Percentiles rank a stretch among this genome's conserved stretches.
These are phyloP conservation scores for Puccinia coronata DNA, from an alignment of 1,284 basidiomycete species.

Conservation along the genomic window DNA sequence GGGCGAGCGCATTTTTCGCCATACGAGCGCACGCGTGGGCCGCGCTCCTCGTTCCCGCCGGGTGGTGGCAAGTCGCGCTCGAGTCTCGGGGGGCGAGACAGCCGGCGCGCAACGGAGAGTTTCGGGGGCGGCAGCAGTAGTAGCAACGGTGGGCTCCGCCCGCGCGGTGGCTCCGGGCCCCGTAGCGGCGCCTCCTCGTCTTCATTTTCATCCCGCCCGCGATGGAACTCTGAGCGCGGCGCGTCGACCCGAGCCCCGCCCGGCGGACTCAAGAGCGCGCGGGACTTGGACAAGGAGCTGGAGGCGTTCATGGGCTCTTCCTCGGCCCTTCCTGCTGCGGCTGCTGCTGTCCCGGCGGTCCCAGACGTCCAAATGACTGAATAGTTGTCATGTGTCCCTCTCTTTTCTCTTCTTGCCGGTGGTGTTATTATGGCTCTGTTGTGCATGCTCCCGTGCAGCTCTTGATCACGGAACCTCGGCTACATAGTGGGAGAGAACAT, in stretches of 20 bases:
- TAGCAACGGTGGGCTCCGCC: not conserved
- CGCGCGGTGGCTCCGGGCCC: too few relatives aligned
- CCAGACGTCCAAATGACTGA: conserved; percentile 39
- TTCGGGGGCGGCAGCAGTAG: not conserved
- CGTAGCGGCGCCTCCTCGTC: too few relatives aligned
- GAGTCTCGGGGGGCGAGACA: not conserved
- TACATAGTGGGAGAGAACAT: too few relatives aligned
- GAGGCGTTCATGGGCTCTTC: conserved; percentile 46
- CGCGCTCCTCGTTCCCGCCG: conserved; percentile 33
- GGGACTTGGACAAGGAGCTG: conserved; percentile 44
- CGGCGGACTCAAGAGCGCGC: conserved; percentile 25
- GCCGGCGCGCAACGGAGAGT: not conserved
- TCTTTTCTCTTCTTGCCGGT: not conserved
- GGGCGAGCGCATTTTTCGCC: conserved; percentile 13
- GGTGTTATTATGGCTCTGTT: not conserved
- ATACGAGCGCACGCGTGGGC: conserved; percentile 13
- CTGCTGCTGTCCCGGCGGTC: not conserved
- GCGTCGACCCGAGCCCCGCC: too few relatives aligned
- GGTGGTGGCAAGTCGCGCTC: not conserved
- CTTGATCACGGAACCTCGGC: too few relatives aligned
- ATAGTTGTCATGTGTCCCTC: not conserved
- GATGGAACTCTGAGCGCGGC: conserved; percentile 12
- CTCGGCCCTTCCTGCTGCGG: not conserved
- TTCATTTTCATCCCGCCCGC: not conserved
- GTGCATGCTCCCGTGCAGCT: too few relatives aligned